A percentile compares a stretch with the other conserved stretches of the same genome.
Evolutionary conservation across 768 basidiomycete species (phyloP).

Genomic region (Tulasnella sp.): DNA sequence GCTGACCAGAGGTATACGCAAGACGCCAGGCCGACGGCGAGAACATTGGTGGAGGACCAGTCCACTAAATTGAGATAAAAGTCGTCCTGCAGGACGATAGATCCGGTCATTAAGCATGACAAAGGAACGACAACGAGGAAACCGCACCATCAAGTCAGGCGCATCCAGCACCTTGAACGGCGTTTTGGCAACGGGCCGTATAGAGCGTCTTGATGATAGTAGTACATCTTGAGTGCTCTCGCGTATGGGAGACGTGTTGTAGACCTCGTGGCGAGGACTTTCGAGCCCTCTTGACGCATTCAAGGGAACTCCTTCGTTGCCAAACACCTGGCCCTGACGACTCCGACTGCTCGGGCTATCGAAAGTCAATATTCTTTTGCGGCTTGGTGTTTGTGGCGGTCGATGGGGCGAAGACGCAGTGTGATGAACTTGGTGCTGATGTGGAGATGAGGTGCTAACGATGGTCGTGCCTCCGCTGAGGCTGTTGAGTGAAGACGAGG

Average conservation of each 20-base stretch:
- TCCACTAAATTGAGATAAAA: constrained; percentile 98
- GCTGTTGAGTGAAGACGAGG: constrained; percentile 13
- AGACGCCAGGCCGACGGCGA: constrained; percentile 87
- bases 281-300: constrained; percentile 56
- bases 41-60: constrained; percentile 93
- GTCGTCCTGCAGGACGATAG: constrained; percentile 61
- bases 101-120: background rate
- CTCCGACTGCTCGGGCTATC: constrained; percentile 27
- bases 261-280: constrained; percentile 83
- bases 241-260: constrained; percentile 88
- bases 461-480: background rate
- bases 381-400: constrained; percentile 26
- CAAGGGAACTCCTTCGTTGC: constrained; percentile 21
- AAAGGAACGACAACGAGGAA: background rate
- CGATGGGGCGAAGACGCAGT: constrained; percentile 30
- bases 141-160: constrained; percentile 75
- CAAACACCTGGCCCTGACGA: constrained; percentile 19
- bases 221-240: constrained; percentile 80
- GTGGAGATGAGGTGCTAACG: constrained; percentile 23
- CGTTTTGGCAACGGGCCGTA: constrained; percentile 87
- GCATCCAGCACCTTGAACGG: constrained; percentile 97
- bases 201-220: constrained; percentile 77
- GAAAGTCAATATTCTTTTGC: constrained; percentile 16
- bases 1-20: constrained; percentile 99
- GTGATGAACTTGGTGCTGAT: constrained; percentile 31